Conservation (phyloP, 2,329 filamentous ascomycete genomes). For the Aspergillus phoenicis region DNA sequence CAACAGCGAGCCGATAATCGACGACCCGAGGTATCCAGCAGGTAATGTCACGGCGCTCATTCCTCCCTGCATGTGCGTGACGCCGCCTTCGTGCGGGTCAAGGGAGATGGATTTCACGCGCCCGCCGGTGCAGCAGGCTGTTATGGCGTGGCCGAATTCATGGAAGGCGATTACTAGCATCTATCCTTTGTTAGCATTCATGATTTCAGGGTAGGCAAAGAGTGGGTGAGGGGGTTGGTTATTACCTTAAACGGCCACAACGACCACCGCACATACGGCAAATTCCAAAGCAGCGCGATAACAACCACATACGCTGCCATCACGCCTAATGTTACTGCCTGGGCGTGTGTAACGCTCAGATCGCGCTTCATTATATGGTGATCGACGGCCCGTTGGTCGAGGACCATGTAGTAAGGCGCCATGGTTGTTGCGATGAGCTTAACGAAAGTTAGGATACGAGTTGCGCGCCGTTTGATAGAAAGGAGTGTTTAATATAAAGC, state of each 20-base stretch:
- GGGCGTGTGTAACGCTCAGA: slow-evolving; percentile 66
- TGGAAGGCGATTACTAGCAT: slow-evolving; percentile 85
- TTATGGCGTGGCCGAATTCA: slow-evolving; percentile 75
- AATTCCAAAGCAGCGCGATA: slow-evolving; percentile 77
- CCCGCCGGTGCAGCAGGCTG: slow-evolving; percentile 71
- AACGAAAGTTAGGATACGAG: neutral
- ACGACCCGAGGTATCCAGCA: slow-evolving; percentile 76
- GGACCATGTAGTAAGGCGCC: slow-evolving; percentile 31
- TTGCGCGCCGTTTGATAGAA: too few species aligned
- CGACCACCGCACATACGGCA: slow-evolving; percentile 73
- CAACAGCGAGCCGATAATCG: slow-evolving; percentile 73
- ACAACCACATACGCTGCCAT: slow-evolving; percentile 72
- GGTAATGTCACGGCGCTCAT: slow-evolving; percentile 71
- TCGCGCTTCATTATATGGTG: slow-evolving; percentile 53
- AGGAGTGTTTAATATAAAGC: neutral
- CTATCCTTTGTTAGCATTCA: slow-evolving; percentile 28
- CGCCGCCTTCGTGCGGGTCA: slow-evolving; percentile 75
- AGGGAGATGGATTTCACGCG: slow-evolving; percentile 73
- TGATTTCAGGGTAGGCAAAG: too few species aligned
- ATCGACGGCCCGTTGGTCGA: slow-evolving; percentile 26
- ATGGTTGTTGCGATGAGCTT: slow-evolving; percentile 21
- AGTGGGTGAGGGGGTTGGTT: too few species aligned
- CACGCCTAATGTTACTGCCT: slow-evolving; percentile 69
- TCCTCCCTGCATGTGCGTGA: slow-evolving; percentile 75
- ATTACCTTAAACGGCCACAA: slow-evolving; percentile 79